Evolutionary conservation across 257 asterid species (phyloP).

Genomic region (Linderniella brevidens): DNA sequence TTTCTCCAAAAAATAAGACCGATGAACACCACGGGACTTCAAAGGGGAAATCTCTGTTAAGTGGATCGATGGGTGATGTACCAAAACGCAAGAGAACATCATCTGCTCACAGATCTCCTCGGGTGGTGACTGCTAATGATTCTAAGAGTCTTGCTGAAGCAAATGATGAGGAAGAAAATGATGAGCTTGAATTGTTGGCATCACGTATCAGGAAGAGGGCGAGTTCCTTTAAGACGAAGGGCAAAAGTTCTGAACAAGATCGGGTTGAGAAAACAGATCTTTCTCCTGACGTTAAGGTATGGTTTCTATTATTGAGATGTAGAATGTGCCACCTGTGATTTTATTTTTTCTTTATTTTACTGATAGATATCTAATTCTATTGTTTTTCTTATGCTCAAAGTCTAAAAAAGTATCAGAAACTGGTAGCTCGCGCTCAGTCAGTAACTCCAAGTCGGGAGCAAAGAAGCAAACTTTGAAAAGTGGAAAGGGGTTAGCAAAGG

Average conservation of each 20-base stretch:
- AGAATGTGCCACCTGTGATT: background rate
- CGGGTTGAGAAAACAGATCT: conserved; percentile 17
- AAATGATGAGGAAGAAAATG: conserved; percentile 29
- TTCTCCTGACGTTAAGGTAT: conserved; percentile 48
- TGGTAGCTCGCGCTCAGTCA: conserved; percentile 19
- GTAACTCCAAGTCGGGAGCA: conserved; percentile 31
- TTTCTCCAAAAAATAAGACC: conserved; percentile 25
- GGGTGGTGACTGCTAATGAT: conserved; percentile 21
- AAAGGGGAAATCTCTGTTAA: conserved; percentile 40
- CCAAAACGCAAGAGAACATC: conserved; percentile 82
- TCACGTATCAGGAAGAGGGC: conserved; percentile 31
- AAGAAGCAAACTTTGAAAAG: conserved; percentile 46
- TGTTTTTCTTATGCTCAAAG: conserved; percentile 22
- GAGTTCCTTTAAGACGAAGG: conserved; percentile 40
- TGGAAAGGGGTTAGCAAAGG: conserved; percentile 54
- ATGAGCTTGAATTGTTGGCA: conserved; percentile 31
- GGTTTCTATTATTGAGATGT: conserved; percentile 10
- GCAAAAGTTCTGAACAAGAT: conserved; percentile 33
- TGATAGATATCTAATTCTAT: background rate
- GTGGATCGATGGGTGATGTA: conserved; percentile 41
- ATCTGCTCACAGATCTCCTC: conserved; percentile 32
- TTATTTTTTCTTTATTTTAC: background rate
- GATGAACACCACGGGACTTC: conserved; percentile 17
- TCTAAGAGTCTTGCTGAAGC: conserved; percentile 19
- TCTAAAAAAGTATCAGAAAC: conserved; percentile 27